These are phyloP conservation scores for Achlya hypogyna DNA, from an alignment of 352 stramenopile genomes.

Conservation along the genomic window DNA sequence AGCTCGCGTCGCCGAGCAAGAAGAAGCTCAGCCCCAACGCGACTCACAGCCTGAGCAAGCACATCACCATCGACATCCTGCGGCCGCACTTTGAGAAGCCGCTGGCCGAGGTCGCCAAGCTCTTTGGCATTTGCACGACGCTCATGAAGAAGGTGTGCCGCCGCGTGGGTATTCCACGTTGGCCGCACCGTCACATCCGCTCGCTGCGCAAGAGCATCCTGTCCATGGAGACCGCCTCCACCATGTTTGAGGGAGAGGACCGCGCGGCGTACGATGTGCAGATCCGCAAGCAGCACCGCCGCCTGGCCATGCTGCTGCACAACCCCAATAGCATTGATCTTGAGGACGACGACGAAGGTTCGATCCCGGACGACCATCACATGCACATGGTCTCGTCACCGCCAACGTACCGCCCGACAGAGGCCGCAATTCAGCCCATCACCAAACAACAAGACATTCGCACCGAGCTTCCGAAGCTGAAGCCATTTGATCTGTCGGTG, in stretches of 20 bases:
- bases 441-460: neutral
- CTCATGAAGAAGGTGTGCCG: conserved; percentile 82
- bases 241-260: conserved; percentile 47
- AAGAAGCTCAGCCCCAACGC: conserved; percentile 19
- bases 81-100: conserved; percentile 79
- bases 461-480: neutral
- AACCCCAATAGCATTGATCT: conserved; percentile 19
- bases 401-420: neutral
- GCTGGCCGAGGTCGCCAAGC: conserved; percentile 59
- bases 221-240: conserved; percentile 70
- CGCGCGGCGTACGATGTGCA: conserved; percentile 18
- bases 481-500: neutral
- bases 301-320: conserved; percentile 19
- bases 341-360: conserved; percentile 15
- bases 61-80: conserved; percentile 74
- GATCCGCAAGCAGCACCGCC: conserved; percentile 15
- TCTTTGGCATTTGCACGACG: conserved; percentile 76
- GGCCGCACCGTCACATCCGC: conserved; percentile 80
- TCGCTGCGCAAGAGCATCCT: conserved; percentile 79
- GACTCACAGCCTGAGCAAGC: conserved; percentile 17
- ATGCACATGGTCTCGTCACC: neutral
- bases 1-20: conserved; percentile 1
- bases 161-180: conserved; percentile 65
- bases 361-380: neutral
- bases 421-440: neutral